Base-by-base conservation (phyloP, 2,329 filamentous ascomycete genomes). In the Fusarium sp. region DNA sequence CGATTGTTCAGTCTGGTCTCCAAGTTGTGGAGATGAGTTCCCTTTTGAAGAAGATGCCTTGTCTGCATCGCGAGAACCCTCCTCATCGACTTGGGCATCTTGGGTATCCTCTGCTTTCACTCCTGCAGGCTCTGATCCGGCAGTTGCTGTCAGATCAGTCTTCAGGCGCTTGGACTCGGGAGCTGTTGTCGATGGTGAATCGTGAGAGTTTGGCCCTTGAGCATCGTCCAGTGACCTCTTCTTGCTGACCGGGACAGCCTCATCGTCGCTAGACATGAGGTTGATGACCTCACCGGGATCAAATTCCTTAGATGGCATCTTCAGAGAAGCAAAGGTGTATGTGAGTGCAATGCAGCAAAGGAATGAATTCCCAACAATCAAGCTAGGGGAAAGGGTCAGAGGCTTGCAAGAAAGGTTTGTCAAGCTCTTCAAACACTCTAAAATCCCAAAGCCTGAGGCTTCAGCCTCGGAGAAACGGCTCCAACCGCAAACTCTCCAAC, bases 31-130 rank as follows among this genome's bases (percentile, higher is more conserved):
- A 11, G 52, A 57, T 31, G n/a, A 7, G 27, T 38, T 33, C 31
- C 20, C 31, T 33, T 25, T 36, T 29, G 25, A 7, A 18, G 29
- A 8, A 57, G 33, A 36, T 36, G 31, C 13, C 31, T 57, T 25
- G 20, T 18, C 22, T 7, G 20, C 33, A 27, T 27, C 33, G 20
- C 20, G 20, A 36, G 35, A 38, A 36, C 14, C 38, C 47, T 70
- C 33, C n/a, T 81, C 79, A 27, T 80, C 80, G 59, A 81, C 76
- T 72, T 84, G 80, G 25, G 81, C 81, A 66, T 83, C 82, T 63
- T 84, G 81, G 20, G 77, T 77, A 35, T 35, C 29, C 40, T 62
- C 22, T 20, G n/a, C 11, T 25, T 18, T 33, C 33, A 40, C n/a
- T 52, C 20, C 45, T 16, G 40, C 16, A 27, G 50, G 59, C 36